Conservation (phyloP, 1,284 basidiomycete genomes). For the Apiotrichum brassicae region DNA sequence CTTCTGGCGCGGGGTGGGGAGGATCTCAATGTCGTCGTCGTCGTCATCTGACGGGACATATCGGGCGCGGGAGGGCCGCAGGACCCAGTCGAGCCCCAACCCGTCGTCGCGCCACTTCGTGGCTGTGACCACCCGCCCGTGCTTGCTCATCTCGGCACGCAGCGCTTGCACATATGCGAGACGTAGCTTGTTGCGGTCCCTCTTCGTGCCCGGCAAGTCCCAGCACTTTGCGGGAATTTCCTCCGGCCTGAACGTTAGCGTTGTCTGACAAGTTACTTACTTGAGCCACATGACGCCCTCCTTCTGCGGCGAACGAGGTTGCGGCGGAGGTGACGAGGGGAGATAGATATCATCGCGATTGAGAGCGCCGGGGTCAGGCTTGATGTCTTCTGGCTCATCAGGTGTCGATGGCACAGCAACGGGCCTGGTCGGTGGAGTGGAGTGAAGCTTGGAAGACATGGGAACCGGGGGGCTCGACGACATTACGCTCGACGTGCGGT, state of each 20-base stretch:
- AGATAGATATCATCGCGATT: background rate
- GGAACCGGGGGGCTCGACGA: too few species aligned
- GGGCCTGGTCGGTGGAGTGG: background rate
- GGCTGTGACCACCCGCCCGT: background rate
- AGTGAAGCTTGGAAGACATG: background rate
- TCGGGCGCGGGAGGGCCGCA: background rate
- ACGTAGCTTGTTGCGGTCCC: background rate
- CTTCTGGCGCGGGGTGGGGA: background rate
- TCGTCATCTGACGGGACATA: too few species aligned
- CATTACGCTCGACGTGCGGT: too few species aligned
- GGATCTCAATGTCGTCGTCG: background rate
- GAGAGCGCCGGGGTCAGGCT: background rate
- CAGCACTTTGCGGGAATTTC: background rate
- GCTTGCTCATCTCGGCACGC: background rate
- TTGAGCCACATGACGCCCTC: conserved; percentile 3
- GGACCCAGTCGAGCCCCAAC: conserved; percentile 3
- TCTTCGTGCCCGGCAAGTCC: background rate
- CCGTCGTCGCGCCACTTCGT: conserved; percentile 8
- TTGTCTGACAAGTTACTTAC: background rate
- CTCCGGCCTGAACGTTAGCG: background rate
- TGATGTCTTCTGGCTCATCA: background rate
- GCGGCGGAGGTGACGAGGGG: background rate
- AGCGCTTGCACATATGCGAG: background rate
- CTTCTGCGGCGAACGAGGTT: background rate
- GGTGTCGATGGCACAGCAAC: background rate